These are phyloP conservation scores for Exophiala alcalophila DNA, from an alignment of 2,329 filamentous ascomycete species.

Conservation along the genomic window DNA sequence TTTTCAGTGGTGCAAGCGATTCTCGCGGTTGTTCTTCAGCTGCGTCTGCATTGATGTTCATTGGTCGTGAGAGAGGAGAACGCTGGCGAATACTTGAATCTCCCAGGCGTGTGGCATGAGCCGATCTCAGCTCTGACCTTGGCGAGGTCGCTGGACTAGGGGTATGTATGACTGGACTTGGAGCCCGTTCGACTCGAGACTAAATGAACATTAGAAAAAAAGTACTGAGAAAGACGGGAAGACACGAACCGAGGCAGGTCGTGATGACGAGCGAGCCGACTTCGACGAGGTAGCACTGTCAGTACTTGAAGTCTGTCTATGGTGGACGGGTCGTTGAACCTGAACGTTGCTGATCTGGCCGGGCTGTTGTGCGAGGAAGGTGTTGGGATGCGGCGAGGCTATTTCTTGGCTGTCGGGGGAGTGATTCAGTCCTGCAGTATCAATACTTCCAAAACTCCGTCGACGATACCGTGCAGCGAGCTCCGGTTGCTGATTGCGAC, in stretches of 20 bases:
- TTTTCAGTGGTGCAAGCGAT: no score
- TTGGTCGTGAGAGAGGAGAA: constrained; percentile 71
- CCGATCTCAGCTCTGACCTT: constrained; percentile 14
- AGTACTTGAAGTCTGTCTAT: constrained; percentile 56
- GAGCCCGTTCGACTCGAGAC: constrained; percentile 14
- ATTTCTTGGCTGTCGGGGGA: constrained; percentile 32
- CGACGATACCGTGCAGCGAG: constrained; percentile 73
- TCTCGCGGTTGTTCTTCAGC: not conserved
- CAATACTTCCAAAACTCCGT: constrained; percentile 73
- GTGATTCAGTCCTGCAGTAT: constrained; percentile 42
- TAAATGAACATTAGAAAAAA: constrained; percentile 14
- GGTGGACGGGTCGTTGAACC: constrained; percentile 36
- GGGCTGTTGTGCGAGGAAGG: constrained; percentile 34
- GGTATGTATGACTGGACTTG: not conserved
- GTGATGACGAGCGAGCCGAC: constrained; percentile 55
- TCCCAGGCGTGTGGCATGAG: constrained; percentile 9
- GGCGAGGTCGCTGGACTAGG: constrained; percentile 2
- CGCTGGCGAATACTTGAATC: constrained; percentile 43
- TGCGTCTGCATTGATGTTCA: constrained; percentile 59
- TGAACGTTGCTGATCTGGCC: not conserved
- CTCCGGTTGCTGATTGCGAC: constrained; percentile 53
- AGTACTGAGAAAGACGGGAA: constrained; percentile 7
- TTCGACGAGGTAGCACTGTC: constrained; percentile 57
- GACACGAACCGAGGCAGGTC: constrained; percentile 64
- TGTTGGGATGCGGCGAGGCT: constrained; percentile 34